Percentiles rank a stretch among this genome's conserved stretches.
Evolutionary conservation across 306 rosid species (phyloP).

Genomic region (Cicer cuneatum): DNA sequence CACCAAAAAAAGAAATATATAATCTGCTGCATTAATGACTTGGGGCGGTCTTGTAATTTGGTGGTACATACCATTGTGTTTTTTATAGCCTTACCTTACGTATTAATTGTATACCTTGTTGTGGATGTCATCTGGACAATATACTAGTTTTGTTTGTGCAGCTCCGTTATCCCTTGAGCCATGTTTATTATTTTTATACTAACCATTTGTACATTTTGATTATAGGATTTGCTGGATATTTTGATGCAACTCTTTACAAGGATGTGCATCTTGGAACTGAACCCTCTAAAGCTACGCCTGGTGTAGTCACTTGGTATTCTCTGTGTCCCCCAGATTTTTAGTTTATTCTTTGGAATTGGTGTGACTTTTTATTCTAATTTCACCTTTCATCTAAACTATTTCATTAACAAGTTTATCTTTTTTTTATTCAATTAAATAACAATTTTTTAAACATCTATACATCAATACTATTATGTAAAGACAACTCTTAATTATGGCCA

Average conservation of each 20-base stretch:
- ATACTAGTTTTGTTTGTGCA: not conserved
- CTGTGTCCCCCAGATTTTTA: not conserved
- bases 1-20: too few species aligned
- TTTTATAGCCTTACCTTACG: not conserved
- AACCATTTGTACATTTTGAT: not conserved
- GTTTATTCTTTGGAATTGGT: not conserved
- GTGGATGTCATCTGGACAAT: not conserved
- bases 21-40: too few species aligned
- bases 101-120: not conserved
- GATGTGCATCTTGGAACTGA: constrained; percentile 11
- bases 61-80: not conserved
- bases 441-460: too few species aligned
- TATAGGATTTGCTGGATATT: constrained; percentile 18
- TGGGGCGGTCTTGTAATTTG: not conserved
- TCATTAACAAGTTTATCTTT: too few species aligned
- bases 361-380: too few species aligned
- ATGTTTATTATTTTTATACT: not conserved
- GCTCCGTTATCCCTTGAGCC: not conserved
- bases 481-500: too few species aligned
- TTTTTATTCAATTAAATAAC: too few species aligned
- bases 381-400: too few species aligned
- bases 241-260: constrained; percentile 24
- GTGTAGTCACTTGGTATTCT: constrained; percentile 7
- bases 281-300: constrained; percentile 10
- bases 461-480: too few species aligned